A percentile compares a stretch with the other conserved stretches of the same genome.
Evolutionary conservation across 2,329 filamentous ascomycete species (phyloP).

Genomic region (Nemania serpens): DNA sequence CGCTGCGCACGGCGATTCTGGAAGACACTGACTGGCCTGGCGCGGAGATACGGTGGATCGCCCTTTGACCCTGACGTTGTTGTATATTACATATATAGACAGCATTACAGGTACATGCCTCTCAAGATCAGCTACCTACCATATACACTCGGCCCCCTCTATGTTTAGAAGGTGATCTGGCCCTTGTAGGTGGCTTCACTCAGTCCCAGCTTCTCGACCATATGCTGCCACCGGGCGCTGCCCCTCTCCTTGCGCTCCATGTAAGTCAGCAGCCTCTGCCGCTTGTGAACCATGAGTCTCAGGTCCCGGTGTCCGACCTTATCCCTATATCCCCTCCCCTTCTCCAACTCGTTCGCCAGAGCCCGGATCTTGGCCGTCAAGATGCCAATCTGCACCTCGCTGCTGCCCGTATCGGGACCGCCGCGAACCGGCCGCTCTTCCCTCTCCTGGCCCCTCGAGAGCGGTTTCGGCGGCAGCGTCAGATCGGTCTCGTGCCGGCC

Average conservation of each 20-base stretch:
- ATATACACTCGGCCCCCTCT: slow-evolving; percentile 32
- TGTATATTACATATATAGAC: slow-evolving; percentile 49
- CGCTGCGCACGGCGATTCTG: slow-evolving; percentile 12
- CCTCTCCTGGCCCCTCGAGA: slow-evolving; percentile 48
- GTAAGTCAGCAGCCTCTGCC: slow-evolving; percentile 88
- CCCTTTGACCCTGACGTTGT: slow-evolving; percentile 29
- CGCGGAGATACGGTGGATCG: slow-evolving; percentile 10
- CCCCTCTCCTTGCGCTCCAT: slow-evolving; percentile 88
- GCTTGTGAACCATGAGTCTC: slow-evolving; percentile 79
- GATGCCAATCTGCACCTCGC: slow-evolving; percentile 97
- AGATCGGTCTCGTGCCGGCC: slow-evolving; percentile 88
- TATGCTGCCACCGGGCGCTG: slow-evolving; percentile 84
- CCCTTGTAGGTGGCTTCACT: slow-evolving; percentile 88
- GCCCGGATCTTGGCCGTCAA: slow-evolving; percentile 91
- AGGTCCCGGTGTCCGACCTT: slow-evolving; percentile 94
- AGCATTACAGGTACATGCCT: slow-evolving; percentile 40
- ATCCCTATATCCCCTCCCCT: slow-evolving; percentile 74
- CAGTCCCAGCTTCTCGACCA: slow-evolving; percentile 83
- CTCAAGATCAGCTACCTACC: slow-evolving; percentile 28
- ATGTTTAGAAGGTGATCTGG: slow-evolving; percentile 74
- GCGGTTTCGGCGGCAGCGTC: slow-evolving; percentile 65
- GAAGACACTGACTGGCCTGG: slow-evolving; percentile 11
- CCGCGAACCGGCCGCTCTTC: slow-evolving; percentile 59
- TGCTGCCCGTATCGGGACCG: slow-evolving; percentile 92
- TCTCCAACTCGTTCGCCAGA: slow-evolving; percentile 72